Evolutionary conservation across 805 yeast genomes (phyloP), one percentile per base, ranked within the genome.

Genomic region (Sporopachydermia lactativora): DNA sequence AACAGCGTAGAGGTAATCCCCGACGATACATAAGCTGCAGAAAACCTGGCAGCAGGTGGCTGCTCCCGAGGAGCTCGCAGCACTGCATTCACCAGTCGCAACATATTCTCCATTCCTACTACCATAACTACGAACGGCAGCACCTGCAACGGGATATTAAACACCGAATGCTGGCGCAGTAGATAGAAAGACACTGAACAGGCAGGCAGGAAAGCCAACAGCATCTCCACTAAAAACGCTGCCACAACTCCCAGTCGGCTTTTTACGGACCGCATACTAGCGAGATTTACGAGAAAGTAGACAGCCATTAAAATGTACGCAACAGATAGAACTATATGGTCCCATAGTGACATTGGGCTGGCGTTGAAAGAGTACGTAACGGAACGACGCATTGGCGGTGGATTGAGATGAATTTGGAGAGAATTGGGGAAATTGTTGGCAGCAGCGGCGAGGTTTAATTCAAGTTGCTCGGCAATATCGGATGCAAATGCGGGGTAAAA

Each of bases 21-120:
- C 38, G 62, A 55, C 15, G 56, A 50, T 3, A 59, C 50, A 15
- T 64, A 50, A 0, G 69, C 65, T 34, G 58, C 52, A 3, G 64
- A 51, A 15, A 70, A 45, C 31, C 68, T 59, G 1, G 57, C 47
- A 5, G 61, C 49, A 3, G 68, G 58, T 1, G 72, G 53, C 36
- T 60, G 51, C 42, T 70, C 74, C 11, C 61, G 66, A 4, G 70
- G 62, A 2, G 64, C 57, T 16, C 55, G 51, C 1, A 68, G 55
- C 2, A 70, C 52, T 3, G 68, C 50, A 11, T 58, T 52, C 16
- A 70, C 54, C 19, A 73, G 49, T 41, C 75, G 58, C 36, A 70
- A 65, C 61, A 62, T 64, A 47, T 70, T 71, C 44, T 71, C 76
- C 14, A 64, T 53, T 6, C 68, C 64, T 5, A 69, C 60, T 15